Evolutionary conservation across 139 green algal species (phyloP).

Genomic region (Chlamydomonas asymmetrica): DNA sequence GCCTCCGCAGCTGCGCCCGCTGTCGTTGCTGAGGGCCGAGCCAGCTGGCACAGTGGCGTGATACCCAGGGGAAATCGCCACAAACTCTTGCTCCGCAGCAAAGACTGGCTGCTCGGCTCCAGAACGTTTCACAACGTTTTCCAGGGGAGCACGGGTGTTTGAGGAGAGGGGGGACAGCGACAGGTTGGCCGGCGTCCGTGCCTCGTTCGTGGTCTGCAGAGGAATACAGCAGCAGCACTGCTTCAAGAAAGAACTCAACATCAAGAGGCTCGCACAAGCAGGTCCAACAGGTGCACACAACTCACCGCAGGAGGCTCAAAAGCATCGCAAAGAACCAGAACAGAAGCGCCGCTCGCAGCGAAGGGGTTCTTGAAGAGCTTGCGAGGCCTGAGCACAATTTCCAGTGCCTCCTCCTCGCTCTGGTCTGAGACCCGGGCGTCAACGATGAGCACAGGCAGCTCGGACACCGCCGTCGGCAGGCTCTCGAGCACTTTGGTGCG

Average conservation of each 20-base stretch:
- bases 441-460: slow-evolving; percentile 31
- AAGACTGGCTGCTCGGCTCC: slow-evolving; percentile 47
- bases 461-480: slow-evolving; percentile 24
- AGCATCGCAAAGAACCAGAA: slow-evolving; percentile 77
- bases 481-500: slow-evolving; percentile 36
- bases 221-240: neutral
- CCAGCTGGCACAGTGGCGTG: slow-evolving; percentile 4
- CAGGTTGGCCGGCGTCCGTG: neutral
- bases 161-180: slow-evolving; percentile 44
- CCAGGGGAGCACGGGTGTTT: slow-evolving; percentile 58
- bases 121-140: slow-evolving; percentile 36
- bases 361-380: slow-evolving; percentile 71
- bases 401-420: slow-evolving; percentile 24
- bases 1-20: too few relatives aligned
- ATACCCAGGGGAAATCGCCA: slow-evolving; percentile 51
- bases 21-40: too few relatives aligned
- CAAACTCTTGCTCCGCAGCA: slow-evolving; percentile 76
- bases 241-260: too few relatives aligned
- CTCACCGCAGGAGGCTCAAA: too few relatives aligned
- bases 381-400: slow-evolving; percentile 61
- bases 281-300: too few relatives aligned
- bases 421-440: slow-evolving; percentile 24
- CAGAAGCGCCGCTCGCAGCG: slow-evolving; percentile 61
- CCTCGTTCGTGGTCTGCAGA: slow-evolving; percentile 12
- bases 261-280: too few relatives aligned